Base-by-base conservation (phyloP, 768 basidiomycete species). In the Suillus subalutaceus region DNA sequence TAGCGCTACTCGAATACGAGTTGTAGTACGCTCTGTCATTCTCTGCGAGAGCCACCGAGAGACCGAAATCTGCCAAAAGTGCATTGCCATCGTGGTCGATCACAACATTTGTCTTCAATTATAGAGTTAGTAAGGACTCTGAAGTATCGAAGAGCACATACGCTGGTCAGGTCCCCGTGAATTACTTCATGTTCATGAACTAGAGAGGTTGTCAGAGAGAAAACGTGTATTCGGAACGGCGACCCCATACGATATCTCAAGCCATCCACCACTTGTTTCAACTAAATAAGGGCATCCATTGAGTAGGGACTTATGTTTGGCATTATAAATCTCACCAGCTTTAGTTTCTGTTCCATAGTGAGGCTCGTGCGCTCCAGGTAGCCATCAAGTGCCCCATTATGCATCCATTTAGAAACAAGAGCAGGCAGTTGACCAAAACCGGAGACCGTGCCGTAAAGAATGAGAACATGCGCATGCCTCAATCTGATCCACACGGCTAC, bases 221-320 rank as follows among this genome's bases (percentile, higher is more conserved):
- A 56, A 30, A 52, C 3, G 7, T 52, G 4, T n/a, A 6, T 38
- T n/a, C n/a, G 3, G 12, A 57, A 38, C 12, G 6, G 56, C 13
- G 12, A n/a, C 23, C 37, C 1, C 56, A n/a, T 57, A 57, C 56
- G 56, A 23, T 57, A 57, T 37, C 20, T 20, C n/a, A 57, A 20
- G 35, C 56, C 56, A 38, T 57, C 20, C 35, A 57, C 56, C 18
- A 57, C 56, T n/a, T 57, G 56, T 37, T 38, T 38, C n/a, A 38
- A n/a, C 56, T 57, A n/a, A 6, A 37, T 23, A 15, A 35, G 18
- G 20, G 10, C n/a, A 4, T 30, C 5, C 16, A 37, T 18, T 40
- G 16, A 40, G 38, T 9, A 8, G 10, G 16, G 23, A 40, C 9
- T 26, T 26, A 10, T 26, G 16, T 59, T 18, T 16, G 2, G 10